Base-by-base conservation (phyloP, 2,329 filamentous ascomycete genomes). In the Alternaria hordeiaustralica region DNA sequence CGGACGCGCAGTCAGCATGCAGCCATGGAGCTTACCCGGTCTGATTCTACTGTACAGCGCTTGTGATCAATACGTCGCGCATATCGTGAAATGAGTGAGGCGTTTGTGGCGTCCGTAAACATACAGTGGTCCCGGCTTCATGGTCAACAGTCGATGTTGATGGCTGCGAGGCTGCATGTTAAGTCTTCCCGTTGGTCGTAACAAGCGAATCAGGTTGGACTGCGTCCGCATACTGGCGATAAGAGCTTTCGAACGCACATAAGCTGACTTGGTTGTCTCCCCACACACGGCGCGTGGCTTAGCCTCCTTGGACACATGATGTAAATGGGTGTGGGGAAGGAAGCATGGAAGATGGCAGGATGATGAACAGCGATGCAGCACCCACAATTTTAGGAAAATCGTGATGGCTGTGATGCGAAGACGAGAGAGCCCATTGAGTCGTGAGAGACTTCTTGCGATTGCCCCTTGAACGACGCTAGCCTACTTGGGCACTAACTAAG, bases 41-140 rank as follows among this genome's bases (percentile, higher is more conserved):
- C 25, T 13, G 26, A 0, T 11, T 20, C 5, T 2, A 15, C 23
- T 12, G 23, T 50, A 1, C 11, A n/a, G 3, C 47, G 2, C 47
- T 0, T 30, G 13, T 28, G 25, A 23, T 50, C 26, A 50, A 50
- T 50, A 50, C 15, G 36, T 41, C 36, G 36, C 36, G 36, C 36
- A 41, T 41, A 41, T 54, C 18, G 33, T 0, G 50, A 11, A 54
- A 1, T 0, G 7, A 2, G 50, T 15, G n/a, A 28, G 30, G 50
- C 50, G 1, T 36, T 25, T 20, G 50, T 54, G 50, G 50, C 50
- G 50, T 54, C 28, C 50, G 50, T 54, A 21, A 36, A 41, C 30
- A 36, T 54, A 54, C 28, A 54, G n/a, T 23, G 50, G 50, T 15
- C 2, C 28, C 28, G 50, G 4, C 20, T 3, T 21, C 2, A 9